Evolutionary conservation across 2,329 filamentous ascomycete species (phyloP).

Genomic region (Penicillium sp.): DNA sequence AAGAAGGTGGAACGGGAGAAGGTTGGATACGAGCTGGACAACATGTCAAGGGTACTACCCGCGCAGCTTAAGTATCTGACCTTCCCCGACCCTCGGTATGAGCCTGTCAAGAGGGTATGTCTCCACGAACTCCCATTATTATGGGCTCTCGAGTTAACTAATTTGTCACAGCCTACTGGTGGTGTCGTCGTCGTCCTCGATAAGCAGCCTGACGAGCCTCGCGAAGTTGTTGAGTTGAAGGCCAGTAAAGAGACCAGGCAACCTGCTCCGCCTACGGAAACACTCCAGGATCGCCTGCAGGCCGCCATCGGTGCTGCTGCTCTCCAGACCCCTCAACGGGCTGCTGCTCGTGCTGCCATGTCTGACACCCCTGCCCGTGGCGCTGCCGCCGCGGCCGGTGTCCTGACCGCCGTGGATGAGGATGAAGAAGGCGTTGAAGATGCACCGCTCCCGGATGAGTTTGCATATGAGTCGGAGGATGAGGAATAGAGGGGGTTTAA

Average conservation of each 20-base stretch:
- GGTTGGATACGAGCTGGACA: slow-evolving; percentile 90
- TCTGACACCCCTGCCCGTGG: slow-evolving; percentile 41
- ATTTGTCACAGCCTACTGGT: slow-evolving; percentile 69
- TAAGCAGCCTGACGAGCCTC: slow-evolving; percentile 72
- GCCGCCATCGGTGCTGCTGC: slow-evolving; percentile 37
- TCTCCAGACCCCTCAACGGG: slow-evolving; percentile 35
- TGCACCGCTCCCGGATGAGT: slow-evolving; percentile 48
- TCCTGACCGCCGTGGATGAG: slow-evolving; percentile 84
- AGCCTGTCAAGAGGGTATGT: slow-evolving; percentile 84
- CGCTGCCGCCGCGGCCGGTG: slow-evolving; percentile 70
- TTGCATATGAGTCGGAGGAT: slow-evolving; percentile 47
- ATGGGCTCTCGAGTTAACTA: slow-evolving; percentile 26
- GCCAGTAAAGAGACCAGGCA: slow-evolving; percentile 66
- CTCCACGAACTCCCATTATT: slow-evolving; percentile 4
- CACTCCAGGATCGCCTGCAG: slow-evolving; percentile 44
- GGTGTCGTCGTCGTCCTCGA: slow-evolving; percentile 90
- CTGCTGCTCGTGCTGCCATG: slow-evolving; percentile 22
- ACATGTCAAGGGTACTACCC: slow-evolving; percentile 93
- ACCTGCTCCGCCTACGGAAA: slow-evolving; percentile 43
- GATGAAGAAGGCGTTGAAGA: slow-evolving; percentile 50
- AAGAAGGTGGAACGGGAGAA: slow-evolving; percentile 96
- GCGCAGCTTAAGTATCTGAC: slow-evolving; percentile 93
- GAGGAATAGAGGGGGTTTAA: slow-evolving; percentile 28
- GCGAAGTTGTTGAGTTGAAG: slow-evolving; percentile 84
- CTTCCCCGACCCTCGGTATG: slow-evolving; percentile 85